Conservation (phyloP, 345 rosid genomes). For the Eutrema yunnanense region DNA sequence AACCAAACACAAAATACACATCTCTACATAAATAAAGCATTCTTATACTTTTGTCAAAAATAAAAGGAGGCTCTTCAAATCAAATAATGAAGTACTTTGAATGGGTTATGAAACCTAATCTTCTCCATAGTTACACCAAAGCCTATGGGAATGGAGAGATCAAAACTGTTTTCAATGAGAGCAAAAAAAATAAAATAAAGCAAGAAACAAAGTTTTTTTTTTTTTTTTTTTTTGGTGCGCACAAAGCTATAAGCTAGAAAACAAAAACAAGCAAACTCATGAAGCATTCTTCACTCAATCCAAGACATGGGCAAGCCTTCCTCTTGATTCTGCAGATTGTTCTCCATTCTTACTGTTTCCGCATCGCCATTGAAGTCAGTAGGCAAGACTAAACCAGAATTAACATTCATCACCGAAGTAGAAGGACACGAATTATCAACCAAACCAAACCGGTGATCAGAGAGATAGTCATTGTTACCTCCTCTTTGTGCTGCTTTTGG, state of each 20-base stretch:
- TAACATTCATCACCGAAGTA: background rate
- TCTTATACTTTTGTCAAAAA: background rate
- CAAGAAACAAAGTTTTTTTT: background rate
- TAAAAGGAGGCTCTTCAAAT: background rate
- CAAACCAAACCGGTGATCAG: background rate
- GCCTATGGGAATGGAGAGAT: background rate
- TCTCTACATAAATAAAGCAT: background rate
- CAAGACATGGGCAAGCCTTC: background rate
- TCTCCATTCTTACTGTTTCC: constrained; percentile 1
- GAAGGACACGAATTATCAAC: background rate
- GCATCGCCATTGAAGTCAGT: background rate
- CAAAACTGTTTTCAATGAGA: background rate
- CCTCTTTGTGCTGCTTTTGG: background rate
- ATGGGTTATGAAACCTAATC: background rate
- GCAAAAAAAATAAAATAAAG: background rate
- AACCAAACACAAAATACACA: background rate
- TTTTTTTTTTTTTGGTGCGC: too few species aligned
- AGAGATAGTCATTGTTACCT: background rate
- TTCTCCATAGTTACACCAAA: background rate
- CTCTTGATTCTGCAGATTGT: constrained; percentile 1
- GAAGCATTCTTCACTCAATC: background rate
- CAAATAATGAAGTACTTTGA: background rate
- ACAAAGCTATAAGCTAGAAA: background rate
- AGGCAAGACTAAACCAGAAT: constrained; percentile 3
- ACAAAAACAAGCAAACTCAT: background rate